These are phyloP conservation scores for Sideroxylon spinosum DNA, from an alignment of 179 eudicot genomes.

Conservation along the genomic window DNA sequence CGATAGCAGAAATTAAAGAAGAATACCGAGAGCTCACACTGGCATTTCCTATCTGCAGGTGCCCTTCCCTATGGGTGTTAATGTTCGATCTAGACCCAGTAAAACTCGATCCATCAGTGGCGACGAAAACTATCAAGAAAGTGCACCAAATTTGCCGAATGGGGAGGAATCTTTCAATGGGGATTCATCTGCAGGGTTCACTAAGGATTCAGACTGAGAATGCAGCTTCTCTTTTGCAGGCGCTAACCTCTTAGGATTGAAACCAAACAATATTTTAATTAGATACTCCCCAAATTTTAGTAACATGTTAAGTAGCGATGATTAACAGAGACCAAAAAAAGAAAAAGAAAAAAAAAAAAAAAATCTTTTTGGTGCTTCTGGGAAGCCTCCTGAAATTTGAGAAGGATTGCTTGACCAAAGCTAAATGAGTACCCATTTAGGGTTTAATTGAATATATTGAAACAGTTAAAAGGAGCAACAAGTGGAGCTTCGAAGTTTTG, in stretches of 20 bases:
- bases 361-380: slow-evolving; percentile 3
- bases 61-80: slow-evolving; percentile 73
- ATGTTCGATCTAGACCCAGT: slow-evolving; percentile 41
- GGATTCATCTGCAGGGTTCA: slow-evolving; percentile 47
- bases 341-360: neutral
- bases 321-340: neutral
- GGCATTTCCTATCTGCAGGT: slow-evolving; percentile 34
- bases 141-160: slow-evolving; percentile 25
- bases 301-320: slow-evolving; percentile 18
- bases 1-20: neutral
- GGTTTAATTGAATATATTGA: neutral
- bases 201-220: slow-evolving; percentile 50
- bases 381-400: slow-evolving; percentile 7
- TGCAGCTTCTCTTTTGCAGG: slow-evolving; percentile 18
- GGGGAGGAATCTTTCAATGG: slow-evolving; percentile 45
- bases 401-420: slow-evolving; percentile 19
- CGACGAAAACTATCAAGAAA: slow-evolving; percentile 49
- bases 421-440: slow-evolving; percentile 12
- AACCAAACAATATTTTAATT: neutral
- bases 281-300: slow-evolving; percentile 21
- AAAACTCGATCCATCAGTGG: slow-evolving; percentile 35
- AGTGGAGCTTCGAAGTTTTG: slow-evolving; percentile 31
- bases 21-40: neutral
- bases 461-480: slow-evolving; percentile 15
- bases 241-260: slow-evolving; percentile 26